Percentiles rank a stretch among this genome's conserved stretches.
Evolutionary conservation across 345 rosid genomes (phyloP).

Genomic region (Camelina neglecta): DNA sequence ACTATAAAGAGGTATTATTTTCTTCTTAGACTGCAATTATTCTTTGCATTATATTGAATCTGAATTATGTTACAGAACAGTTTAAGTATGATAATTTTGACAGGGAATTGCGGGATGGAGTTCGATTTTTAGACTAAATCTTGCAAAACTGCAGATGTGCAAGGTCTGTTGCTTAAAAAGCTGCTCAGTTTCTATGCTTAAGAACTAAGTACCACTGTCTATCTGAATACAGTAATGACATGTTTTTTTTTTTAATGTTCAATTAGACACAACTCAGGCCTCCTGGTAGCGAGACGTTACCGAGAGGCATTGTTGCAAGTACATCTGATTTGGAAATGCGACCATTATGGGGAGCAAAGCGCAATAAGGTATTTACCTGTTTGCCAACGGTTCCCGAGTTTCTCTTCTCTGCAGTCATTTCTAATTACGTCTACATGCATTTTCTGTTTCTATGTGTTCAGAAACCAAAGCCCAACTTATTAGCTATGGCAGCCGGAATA

Average conservation of each 20-base stretch:
- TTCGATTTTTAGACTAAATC: conserved; percentile 38
- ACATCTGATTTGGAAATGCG: conserved; percentile 75
- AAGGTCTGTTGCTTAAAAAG: conserved; percentile 49
- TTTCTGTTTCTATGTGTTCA: conserved; percentile 16
- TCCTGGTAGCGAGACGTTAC: conserved; percentile 57
- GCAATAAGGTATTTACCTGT: conserved; percentile 46
- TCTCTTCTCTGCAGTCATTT: conserved; percentile 4
- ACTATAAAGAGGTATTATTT: conserved; percentile 51
- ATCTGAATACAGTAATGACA: background rate
- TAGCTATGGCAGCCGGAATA: conserved; percentile 79
- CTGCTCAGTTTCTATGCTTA: background rate
- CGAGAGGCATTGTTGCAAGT: conserved; percentile 65
- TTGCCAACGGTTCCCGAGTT: background rate
- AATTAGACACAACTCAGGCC: conserved; percentile 51
- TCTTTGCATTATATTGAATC: background rate
- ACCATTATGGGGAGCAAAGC: conserved; percentile 59
- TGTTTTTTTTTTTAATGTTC: background rate
- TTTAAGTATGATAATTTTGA: conserved; percentile 30
- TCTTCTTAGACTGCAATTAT: background rate
- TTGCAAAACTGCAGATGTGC: conserved; percentile 46
- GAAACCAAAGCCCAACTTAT: conserved; percentile 61
- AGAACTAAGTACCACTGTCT: conserved; percentile 2
- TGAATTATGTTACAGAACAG: background rate
- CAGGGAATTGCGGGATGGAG: conserved; percentile 52
- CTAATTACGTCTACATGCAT: background rate